Evolutionary conservation across 192 early-diverging fungal genomes (phyloP).

Genomic region (Backusella westeae): DNA sequence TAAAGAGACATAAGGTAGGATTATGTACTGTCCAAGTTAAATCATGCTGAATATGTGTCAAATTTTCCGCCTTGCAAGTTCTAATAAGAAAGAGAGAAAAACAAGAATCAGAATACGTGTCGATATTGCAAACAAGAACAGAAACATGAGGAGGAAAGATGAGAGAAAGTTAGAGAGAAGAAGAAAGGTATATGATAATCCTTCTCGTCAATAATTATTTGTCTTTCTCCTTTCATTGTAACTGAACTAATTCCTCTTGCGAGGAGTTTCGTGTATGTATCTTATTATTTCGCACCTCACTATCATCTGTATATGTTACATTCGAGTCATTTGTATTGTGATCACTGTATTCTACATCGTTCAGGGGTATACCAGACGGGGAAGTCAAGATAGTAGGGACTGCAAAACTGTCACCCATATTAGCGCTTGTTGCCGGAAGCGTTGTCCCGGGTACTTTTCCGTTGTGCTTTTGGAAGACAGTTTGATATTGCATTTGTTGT

Average conservation of each 20-base stretch:
- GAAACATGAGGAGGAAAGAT: neutral
- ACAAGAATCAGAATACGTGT: neutral
- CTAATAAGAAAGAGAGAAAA: slow-evolving; percentile 4
- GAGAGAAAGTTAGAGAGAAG: neutral
- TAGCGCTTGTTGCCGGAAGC: neutral
- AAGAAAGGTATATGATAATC: neutral
- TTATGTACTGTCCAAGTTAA: neutral
- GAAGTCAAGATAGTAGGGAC: neutral
- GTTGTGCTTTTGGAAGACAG: neutral
- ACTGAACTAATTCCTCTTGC: neutral
- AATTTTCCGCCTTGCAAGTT: neutral
- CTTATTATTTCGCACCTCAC: slow-evolving; percentile 6
- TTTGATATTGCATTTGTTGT: slow-evolving; percentile 10
- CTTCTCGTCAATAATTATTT: neutral
- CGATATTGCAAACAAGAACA: neutral
- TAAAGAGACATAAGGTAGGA: neutral
- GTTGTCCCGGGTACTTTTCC: neutral
- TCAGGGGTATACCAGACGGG: neutral
- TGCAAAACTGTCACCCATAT: neutral
- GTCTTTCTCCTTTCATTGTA: neutral
- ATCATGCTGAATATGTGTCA: neutral
- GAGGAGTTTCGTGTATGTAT: neutral
- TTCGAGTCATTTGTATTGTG: neutral
- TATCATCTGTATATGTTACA: slow-evolving; percentile 1
- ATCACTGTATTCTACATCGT: neutral